Conservation (phyloP, 2,329 filamentous ascomycete species). For the Chrysosporium queenslandicum region DNA sequence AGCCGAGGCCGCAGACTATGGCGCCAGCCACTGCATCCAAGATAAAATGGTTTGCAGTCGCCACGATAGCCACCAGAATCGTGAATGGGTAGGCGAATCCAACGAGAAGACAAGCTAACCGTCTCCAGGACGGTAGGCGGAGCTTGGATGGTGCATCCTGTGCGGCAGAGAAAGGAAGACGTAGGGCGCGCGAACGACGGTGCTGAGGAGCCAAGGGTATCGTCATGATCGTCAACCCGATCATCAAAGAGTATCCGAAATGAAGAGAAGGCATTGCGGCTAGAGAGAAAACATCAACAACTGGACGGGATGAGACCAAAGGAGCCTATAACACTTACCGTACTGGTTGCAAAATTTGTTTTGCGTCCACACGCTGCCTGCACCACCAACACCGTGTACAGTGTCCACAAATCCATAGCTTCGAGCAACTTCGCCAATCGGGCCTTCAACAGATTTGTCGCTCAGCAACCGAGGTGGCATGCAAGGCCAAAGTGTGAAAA, state of each 20-base stretch:
- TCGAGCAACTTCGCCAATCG: conserved; percentile 49
- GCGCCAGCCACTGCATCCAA: conserved; percentile 62
- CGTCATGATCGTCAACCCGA: conserved; percentile 58
- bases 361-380: conserved; percentile 60
- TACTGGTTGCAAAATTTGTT: conserved; percentile 69
- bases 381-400: conserved; percentile 47
- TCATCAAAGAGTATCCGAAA: conserved; percentile 64
- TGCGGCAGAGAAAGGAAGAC: conserved; percentile 27
- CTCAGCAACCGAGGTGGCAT: conserved; percentile 51
- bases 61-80: conserved; percentile 58
- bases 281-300: conserved; percentile 22
- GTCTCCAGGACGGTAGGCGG: conserved; percentile 42
- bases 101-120: conserved; percentile 40
- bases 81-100: conserved; percentile 55
- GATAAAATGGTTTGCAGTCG: conserved; percentile 63
- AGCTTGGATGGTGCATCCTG: conserved; percentile 19
- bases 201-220: conserved; percentile 52
- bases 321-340: conserved; percentile 35
- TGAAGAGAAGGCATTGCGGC: conserved; percentile 67
- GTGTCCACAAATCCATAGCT: conserved; percentile 52
- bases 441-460: conserved; percentile 45
- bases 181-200: conserved; percentile 31
- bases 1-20: conserved; percentile 54
- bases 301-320: background rate
- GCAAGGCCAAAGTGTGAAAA: conserved; percentile 52